phyloP scores from a whole-genome alignment of 2,329 filamentous ascomycete genomes.

The Annulohypoxylon truncatum region DNA sequence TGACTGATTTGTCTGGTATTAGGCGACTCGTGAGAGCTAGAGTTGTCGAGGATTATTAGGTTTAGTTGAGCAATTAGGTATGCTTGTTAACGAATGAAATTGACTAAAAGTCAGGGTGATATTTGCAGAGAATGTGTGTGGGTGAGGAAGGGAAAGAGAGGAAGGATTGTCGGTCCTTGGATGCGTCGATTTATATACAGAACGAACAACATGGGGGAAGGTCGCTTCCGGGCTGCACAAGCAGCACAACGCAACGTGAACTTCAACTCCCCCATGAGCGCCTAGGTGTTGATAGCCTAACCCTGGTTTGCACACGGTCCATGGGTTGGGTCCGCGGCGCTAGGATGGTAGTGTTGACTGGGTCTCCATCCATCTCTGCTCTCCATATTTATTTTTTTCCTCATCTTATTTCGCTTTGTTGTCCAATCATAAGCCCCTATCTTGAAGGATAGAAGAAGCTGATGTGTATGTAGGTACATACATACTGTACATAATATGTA shows the following conservation, averaged over 20 bases:
- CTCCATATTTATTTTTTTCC: slow-evolving; percentile 40
- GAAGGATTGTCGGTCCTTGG: slow-evolving; percentile 54
- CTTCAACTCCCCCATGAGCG: slow-evolving; percentile 14
- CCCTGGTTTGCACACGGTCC: slow-evolving; percentile 9
- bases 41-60: slow-evolving; percentile 51
- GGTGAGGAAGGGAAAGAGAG: slow-evolving; percentile 57
- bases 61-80: slow-evolving; percentile 47
- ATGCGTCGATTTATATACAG: slow-evolving; percentile 62
- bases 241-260: slow-evolving; percentile 37
- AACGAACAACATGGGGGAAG: slow-evolving; percentile 40
- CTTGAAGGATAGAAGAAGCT: slow-evolving; percentile 6
- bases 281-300: slow-evolving; percentile 29
- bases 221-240: slow-evolving; percentile 28
- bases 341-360: slow-evolving; percentile 25
- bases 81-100: slow-evolving; percentile 65
- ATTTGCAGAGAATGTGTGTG: slow-evolving; percentile 61
- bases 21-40: slow-evolving; percentile 50
- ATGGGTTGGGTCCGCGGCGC: slow-evolving; percentile 29
- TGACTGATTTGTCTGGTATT: slow-evolving; percentile 64
- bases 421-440: slow-evolving; percentile 37
- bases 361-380: slow-evolving; percentile 30
- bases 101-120: slow-evolving; percentile 67
- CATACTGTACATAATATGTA: slow-evolving; percentile 5
- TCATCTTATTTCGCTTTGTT: slow-evolving; percentile 46
- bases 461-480: too few relatives aligned